These are phyloP conservation scores for Scortechinia acanthostroma DNA, from an alignment of 2,329 filamentous ascomycete genomes.

Conservation along the genomic window DNA sequence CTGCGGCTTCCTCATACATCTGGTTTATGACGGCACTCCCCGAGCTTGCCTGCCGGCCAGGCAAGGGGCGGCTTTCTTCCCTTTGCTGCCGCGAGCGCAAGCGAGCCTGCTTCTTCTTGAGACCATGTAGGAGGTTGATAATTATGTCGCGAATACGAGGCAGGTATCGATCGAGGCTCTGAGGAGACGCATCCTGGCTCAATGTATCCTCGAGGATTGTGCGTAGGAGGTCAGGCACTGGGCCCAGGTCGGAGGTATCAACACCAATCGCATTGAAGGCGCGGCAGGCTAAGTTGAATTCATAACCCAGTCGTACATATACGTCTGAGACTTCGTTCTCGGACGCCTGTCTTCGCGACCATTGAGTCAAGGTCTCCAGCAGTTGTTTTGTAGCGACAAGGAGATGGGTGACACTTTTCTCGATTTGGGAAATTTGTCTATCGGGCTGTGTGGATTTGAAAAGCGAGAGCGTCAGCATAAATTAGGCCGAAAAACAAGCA, in stretches of 20 bases:
- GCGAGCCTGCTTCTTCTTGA: conserved; percentile 87
- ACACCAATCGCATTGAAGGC: conserved; percentile 96
- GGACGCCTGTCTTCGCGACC: conserved; percentile 86
- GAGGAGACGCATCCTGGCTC: conserved; percentile 88
- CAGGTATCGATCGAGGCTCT: conserved; percentile 87
- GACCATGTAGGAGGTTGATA: conserved; percentile 87
- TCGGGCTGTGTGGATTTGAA: background rate
- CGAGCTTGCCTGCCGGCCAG: conserved; percentile 50
- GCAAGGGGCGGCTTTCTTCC: conserved; percentile 31
- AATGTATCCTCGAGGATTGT: conserved; percentile 90
- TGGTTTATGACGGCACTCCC: conserved; percentile 53
- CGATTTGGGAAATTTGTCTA: conserved; percentile 73
- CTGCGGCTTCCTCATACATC: conserved; percentile 43
- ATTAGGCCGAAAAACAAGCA: background rate
- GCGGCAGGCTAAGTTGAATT: conserved; percentile 97
- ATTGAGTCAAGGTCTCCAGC: conserved; percentile 92
- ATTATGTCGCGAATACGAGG: conserved; percentile 96
- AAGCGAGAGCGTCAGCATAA: background rate
- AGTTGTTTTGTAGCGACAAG: conserved; percentile 96
- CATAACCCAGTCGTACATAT: conserved; percentile 92
- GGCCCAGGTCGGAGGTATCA: conserved; percentile 86
- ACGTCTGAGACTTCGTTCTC: conserved; percentile 96
- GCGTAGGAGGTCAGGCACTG: conserved; percentile 84
- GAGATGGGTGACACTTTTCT: conserved; percentile 96
- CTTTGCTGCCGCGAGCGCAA: conserved; percentile 13